Base-by-base conservation (phyloP, 192 early-diverging fungal genomes). In the Thamnidium elegans region DNA sequence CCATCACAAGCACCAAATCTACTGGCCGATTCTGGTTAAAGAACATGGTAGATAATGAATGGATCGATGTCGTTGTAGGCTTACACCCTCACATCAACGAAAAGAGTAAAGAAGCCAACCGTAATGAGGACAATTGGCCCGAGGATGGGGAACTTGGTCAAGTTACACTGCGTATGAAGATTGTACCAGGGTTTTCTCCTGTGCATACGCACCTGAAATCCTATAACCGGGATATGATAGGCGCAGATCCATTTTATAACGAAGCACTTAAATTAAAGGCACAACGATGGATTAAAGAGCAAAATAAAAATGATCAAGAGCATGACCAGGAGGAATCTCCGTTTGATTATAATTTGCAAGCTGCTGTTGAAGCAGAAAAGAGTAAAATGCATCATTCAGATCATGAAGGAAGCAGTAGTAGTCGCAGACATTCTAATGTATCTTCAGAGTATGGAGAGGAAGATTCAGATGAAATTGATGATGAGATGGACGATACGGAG, bases 111-210 rank as follows among this genome's bases (percentile, higher is more conserved):
- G 64, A 66, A 31, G 58, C 56, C 9, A 72, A 72, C 39, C 39
- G 32, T 23, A 72, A 72, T 21, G 64, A 65, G 17, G 59, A 66
- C 30, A 31, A 48, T 6, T 66, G 70, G 63, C 48, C 64, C 11
- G n/a, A 26, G 15, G 17, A 7, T 1, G 70, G 70, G n/a, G 21
- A 46, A 13, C 20, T 58, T 23, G 64, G 70, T 4, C 59, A 56
- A 9, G 34, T 65, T 36, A 55, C 23, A 3, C 7, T 72, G 7
- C 50, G 63, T 42, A 46, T 60, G 17, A 61, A 61, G 30, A 45
- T 72, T 31, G 63, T 72, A 14, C 59, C 70, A 31, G 70, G 70
- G 0, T 72, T 66, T 26, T 72, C 70, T 17, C 46, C 63, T 50
- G 59, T 61, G 1, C 70, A 72, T 32, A 56, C 55, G 19, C 43